Evolutionary conservation across 108 stramenopile genomes (phyloP).

Genomic region (Aureococcus anophagefferens): DNA sequence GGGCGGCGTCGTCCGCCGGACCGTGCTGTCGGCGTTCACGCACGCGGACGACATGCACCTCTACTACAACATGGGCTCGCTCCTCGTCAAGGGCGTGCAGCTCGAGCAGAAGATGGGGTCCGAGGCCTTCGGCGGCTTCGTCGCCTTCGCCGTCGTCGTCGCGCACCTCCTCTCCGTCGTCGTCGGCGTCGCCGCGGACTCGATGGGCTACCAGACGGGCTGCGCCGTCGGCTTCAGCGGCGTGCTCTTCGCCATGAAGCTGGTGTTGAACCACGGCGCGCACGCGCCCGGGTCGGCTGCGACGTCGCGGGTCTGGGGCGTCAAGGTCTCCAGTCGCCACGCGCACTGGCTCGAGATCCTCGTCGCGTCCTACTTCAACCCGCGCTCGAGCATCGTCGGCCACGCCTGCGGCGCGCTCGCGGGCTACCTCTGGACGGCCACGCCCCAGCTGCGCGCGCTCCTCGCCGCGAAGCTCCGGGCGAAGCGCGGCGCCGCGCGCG

Average conservation of each 20-base stretch:
- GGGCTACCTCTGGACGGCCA: neutral
- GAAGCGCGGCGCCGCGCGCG: neutral
- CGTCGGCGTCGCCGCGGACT: neutral
- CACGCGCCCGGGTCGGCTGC: neutral
- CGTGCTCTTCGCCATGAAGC: slow-evolving; percentile 23
- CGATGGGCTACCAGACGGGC: neutral
- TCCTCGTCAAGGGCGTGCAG: slow-evolving; percentile 19
- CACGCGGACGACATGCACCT: slow-evolving; percentile 24
- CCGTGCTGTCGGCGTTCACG: slow-evolving; percentile 10
- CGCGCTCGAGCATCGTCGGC: neutral
- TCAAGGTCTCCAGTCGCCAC: neutral
- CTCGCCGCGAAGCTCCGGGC: neutral
- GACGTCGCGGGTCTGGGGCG: neutral
- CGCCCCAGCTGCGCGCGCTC: too few species aligned
- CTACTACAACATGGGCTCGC: slow-evolving; percentile 23
- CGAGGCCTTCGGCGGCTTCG: slow-evolving; percentile 1
- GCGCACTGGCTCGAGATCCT: neutral
- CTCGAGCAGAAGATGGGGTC: slow-evolving; percentile 18
- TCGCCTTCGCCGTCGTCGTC: neutral
- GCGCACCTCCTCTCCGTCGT: neutral
- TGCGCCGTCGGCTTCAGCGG: slow-evolving; percentile 25
- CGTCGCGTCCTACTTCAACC: neutral
- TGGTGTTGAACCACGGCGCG: slow-evolving; percentile 2
- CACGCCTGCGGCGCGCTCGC: neutral
- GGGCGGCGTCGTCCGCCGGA: neutral